Evolutionary conservation across 257 asterid genomes (phyloP).

Genomic region (Salvia rosmarinus): DNA sequence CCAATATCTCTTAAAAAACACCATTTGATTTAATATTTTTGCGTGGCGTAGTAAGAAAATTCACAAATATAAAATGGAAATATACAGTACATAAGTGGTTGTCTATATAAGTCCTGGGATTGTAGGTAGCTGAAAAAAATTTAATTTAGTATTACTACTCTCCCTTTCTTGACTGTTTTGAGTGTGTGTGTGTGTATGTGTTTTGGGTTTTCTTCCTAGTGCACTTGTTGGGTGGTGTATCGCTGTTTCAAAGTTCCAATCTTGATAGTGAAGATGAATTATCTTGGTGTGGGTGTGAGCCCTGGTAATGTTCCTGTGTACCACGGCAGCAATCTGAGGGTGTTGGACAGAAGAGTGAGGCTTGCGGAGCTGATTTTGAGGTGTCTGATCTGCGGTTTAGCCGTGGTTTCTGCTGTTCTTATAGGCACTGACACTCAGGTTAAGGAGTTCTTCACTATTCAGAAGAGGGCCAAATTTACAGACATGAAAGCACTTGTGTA

Average conservation of each 20-base stretch:
- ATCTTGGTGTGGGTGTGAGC: constrained; percentile 92
- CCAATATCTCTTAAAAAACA: neutral
- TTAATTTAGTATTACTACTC: constrained; percentile 30
- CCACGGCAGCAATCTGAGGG: constrained; percentile 78
- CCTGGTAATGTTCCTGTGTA: constrained; percentile 89
- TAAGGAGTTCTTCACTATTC: constrained; percentile 74
- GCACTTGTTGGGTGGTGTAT: neutral
- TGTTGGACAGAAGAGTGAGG: constrained; percentile 70
- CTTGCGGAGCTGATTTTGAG: constrained; percentile 69
- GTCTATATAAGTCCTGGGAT: constrained; percentile 45
- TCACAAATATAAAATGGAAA: neutral
- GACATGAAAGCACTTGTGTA: constrained; percentile 96
- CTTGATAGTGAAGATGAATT: constrained; percentile 53
- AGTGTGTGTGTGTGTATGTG: neutral
- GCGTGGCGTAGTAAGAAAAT: neutral
- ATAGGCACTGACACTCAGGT: constrained; percentile 82
- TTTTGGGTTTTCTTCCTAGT: neutral
- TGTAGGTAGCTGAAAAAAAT: constrained; percentile 45
- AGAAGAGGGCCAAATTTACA: constrained; percentile 83
- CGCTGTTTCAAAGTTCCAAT: neutral
- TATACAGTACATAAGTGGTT: constrained; percentile 9
- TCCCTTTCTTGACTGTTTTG: neutral
- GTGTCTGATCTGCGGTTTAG: constrained; percentile 67
- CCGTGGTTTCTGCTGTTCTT: constrained; percentile 70
- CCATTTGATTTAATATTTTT: neutral